These are phyloP conservation scores for Zygosaccharomyces lentus DNA, from an alignment of 805 yeast genomes.

Conservation along the genomic window DNA sequence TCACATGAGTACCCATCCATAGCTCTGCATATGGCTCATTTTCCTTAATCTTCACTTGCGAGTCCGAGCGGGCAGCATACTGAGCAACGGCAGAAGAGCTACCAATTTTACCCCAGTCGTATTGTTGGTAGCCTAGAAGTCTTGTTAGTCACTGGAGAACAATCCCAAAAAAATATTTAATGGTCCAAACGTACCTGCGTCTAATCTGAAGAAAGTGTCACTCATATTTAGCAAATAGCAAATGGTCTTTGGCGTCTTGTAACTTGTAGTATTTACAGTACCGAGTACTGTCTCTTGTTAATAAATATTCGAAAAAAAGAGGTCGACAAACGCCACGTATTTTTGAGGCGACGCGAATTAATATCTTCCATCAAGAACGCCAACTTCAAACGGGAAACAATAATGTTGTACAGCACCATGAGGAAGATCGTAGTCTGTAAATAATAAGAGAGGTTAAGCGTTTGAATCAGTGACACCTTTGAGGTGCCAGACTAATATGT, in stretches of 20 bases:
- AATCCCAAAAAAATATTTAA: not conserved
- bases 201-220: slow-evolving; percentile 38
- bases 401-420: not conserved
- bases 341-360: not conserved
- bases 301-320: not conserved
- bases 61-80: slow-evolving; percentile 70
- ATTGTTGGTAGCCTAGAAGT: slow-evolving; percentile 61
- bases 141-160: not conserved
- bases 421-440: not conserved
- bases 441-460: not conserved
- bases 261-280: not conserved
- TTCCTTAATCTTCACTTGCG: slow-evolving; percentile 59
- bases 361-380: not conserved
- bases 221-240: slow-evolving; percentile 22
- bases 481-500: not conserved
- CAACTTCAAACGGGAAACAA: not conserved
- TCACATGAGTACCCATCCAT: slow-evolving; percentile 99
- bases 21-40: slow-evolving; percentile 89
- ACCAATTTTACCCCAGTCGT: slow-evolving; percentile 89
- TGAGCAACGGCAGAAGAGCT: slow-evolving; percentile 81
- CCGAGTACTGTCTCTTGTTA: not conserved
- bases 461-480: not conserved
- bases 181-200: slow-evolving; percentile 34
- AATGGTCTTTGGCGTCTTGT: not conserved
- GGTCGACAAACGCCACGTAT: not conserved